Evolutionary conservation across 495 filamentous ascomycete species (phyloP).

Genomic region (Trypethelium eluteriae): DNA sequence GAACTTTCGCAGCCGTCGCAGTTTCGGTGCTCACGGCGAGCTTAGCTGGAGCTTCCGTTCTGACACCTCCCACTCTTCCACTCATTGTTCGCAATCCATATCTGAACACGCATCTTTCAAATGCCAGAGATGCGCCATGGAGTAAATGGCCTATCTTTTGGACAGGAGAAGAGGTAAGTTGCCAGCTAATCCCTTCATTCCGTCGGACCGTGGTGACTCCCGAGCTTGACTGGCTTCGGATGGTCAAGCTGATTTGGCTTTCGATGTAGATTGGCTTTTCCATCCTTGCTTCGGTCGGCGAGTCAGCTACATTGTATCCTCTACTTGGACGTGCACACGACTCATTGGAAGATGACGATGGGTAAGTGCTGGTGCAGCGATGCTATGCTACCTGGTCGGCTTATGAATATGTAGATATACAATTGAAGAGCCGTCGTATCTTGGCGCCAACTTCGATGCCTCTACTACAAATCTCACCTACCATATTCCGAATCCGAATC

Average conservation of each 20-base stretch:
- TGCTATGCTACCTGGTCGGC: background rate
- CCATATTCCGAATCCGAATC: slow-evolving; percentile 47
- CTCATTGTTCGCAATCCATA: slow-evolving; percentile 89
- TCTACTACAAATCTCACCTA: slow-evolving; percentile 92
- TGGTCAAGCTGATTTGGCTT: background rate
- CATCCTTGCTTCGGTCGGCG: slow-evolving; percentile 67
- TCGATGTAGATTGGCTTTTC: slow-evolving; percentile 62
- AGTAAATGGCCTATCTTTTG: slow-evolving; percentile 91
- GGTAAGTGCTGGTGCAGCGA: slow-evolving; percentile 33
- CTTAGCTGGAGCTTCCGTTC: slow-evolving; percentile 30
- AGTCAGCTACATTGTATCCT: slow-evolving; percentile 67
- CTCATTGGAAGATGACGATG: slow-evolving; percentile 47
- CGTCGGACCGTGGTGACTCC: background rate
- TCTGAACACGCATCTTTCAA: slow-evolving; percentile 75
- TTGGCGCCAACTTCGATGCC: slow-evolving; percentile 78
- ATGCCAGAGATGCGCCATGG: slow-evolving; percentile 80
- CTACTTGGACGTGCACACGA: slow-evolving; percentile 83
- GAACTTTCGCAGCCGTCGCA: slow-evolving; percentile 10
- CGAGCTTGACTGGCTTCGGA: background rate
- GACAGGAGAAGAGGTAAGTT: slow-evolving; percentile 62
- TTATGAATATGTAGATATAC: slow-evolving; percentile 46
- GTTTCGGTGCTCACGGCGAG: slow-evolving; percentile 25
- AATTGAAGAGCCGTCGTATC: slow-evolving; percentile 62
- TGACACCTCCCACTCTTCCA: slow-evolving; percentile 75
- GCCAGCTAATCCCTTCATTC: background rate